phyloP scores from a whole-genome alignment of 225 moss, liverwort and hornwort species.

The Antitrichia curtipendula region DNA sequence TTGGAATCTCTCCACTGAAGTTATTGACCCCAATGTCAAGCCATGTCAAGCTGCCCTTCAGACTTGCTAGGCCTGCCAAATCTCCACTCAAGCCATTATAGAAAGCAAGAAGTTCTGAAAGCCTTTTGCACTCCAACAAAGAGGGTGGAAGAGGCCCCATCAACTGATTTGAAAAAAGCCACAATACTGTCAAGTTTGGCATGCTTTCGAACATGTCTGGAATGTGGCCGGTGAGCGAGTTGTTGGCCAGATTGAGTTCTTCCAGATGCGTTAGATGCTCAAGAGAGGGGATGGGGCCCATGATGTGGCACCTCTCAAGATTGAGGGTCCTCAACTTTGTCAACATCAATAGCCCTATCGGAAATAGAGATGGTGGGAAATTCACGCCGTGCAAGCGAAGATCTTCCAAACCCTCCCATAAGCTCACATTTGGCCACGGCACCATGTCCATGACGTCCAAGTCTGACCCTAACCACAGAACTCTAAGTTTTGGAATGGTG shows the following conservation, averaged over 20 bases:
- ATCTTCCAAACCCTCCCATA: too few relatives aligned
- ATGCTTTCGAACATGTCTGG: not conserved
- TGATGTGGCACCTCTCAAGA: not conserved
- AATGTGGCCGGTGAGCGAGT: not conserved
- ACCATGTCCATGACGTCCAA: too few relatives aligned
- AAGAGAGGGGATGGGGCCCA: not conserved
- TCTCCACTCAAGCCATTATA: not conserved
- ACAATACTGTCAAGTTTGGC: not conserved
- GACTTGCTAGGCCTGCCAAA: not conserved
- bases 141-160: not conserved
- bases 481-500: not conserved
- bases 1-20: not conserved
- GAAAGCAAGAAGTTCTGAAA: not conserved
- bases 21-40: not conserved
- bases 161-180: not conserved
- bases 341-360: too few relatives aligned
- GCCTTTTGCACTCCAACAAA: not conserved
- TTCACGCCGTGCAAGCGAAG: too few relatives aligned
- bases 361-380: too few relatives aligned
- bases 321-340: too few relatives aligned
- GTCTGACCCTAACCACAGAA: too few relatives aligned
- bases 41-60: not conserved
- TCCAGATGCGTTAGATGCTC: not conserved
- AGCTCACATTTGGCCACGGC: too few relatives aligned
- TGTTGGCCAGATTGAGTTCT: not conserved